Percentiles rank a stretch among this genome's conserved stretches.
Conservation (phyloP, 208 protist species). For the Perkinsela sp. region DNA sequence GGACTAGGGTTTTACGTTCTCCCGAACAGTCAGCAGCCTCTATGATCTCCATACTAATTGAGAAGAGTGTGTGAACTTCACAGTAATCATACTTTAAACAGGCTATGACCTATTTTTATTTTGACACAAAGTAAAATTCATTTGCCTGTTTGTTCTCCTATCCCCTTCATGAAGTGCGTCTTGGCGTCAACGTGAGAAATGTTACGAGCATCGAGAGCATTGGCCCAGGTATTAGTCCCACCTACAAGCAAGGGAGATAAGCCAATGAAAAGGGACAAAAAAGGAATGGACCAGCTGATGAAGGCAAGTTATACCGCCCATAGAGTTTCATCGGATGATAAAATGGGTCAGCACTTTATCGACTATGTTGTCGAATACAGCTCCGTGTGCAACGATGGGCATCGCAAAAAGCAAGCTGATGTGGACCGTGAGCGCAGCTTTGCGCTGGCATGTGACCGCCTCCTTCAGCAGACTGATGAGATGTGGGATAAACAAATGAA, state of each 20-base stretch:
- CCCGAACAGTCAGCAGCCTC: too few species aligned
- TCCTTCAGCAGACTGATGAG: conserved; percentile 13
- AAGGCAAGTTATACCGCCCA: background rate
- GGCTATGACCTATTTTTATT: too few species aligned
- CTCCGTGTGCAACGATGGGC: background rate
- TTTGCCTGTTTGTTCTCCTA: too few species aligned
- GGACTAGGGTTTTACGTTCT: too few species aligned
- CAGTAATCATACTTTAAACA: too few species aligned
- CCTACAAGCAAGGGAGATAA: background rate
- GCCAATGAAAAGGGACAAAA: background rate
- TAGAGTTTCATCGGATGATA: background rate
- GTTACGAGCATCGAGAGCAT: too few species aligned
- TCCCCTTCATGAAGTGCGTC: too few species aligned
- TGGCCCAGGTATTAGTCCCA: background rate
- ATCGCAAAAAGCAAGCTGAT: conserved; percentile 27
- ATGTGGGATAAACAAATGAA: conserved; percentile 17
- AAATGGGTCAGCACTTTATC: background rate
- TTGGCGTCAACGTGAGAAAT: too few species aligned
- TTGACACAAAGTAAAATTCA: too few species aligned
- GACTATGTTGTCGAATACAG: background rate
- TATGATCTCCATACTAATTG: too few species aligned
- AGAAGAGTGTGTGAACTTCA: too few species aligned
- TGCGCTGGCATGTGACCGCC: conserved; percentile 31
- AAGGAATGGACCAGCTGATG: background rate
- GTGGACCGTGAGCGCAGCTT: conserved; percentile 25